Evolutionary conservation across 306 rosid genomes (phyloP), one percentile per base, ranked within the genome.

Genomic region (Lablab purpureus): DNA sequence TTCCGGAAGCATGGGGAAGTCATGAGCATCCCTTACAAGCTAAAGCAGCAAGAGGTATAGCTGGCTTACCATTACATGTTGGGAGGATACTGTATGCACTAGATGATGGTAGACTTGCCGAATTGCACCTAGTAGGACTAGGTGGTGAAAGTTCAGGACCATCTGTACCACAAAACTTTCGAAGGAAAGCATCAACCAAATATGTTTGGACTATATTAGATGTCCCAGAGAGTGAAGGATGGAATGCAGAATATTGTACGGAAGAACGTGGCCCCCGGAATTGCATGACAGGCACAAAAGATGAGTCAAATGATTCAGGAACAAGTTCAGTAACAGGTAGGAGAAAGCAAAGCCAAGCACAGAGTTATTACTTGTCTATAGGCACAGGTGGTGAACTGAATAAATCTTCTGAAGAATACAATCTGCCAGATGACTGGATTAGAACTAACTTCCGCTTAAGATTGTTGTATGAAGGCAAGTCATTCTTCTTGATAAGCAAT

Each of bases 201-300:
- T 89, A 92, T 84, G 84, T 89, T 79, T 94, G 98, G 98, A 84
- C 97, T 30, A 65, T 91, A 78, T 46, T 94, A 68, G 98, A 92
- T 59, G 90, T 85, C 5, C 98, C 97, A 10, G 97, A 89, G 75
- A 88, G 90, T 25, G 97, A 94, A 89, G 98, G 98, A n/a, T 94
- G 98, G 98, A 94, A 92, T 85, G 92, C 89, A 58, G 97, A 94
- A 76, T 94, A 91, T 71, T 94, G 98, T 80, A 89, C 90, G 10
- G 95, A 91, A 69, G 91, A 88, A 12, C 94, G 89, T 6, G 97
- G 98, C 63, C 97, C 93, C 1, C 80, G 88, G 56, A 94, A 94
- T 82, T 94, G 98, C 70, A 59, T 91, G 58, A 51, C 77, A 19
- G 97, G 98, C 4, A 87, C 74, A 52, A 94, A 88, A 81, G 93